Evolutionary conservation across 805 yeast genomes (phyloP), one percentile per base, ranked within the genome.

Genomic region (Wickerhamiella qilinensis): DNA sequence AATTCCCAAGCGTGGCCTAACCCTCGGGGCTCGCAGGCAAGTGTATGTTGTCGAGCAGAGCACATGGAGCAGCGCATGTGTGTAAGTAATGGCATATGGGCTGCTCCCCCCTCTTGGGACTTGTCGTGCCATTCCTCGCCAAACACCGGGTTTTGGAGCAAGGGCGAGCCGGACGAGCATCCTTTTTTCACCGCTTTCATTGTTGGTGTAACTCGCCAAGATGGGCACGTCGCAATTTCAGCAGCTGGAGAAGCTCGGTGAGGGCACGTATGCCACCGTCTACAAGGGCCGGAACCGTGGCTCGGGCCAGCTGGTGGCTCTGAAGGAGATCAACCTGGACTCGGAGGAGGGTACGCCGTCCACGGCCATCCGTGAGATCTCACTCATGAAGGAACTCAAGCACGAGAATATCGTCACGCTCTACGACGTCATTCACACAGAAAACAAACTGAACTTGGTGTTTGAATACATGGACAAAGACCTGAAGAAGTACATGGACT

Each of bases 261-360:
- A 83, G 61, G 94, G 94, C 36, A 83, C 98, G 1, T 91, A 91
- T 61, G 98, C 98, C 51, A 93, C 95, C n/a, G 98, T 91, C 25
- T 91, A 88, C 64, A 91, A 88, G 53, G 98, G 81, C 30, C 73
- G 84, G 54, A 91, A 82, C 57, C 73, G 82, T 45, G 73, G 77
- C 51, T 78, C 86, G 21, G 95, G 85, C 37, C 85, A 82, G 39
- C 67, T 86, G 16, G 98, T 91, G 16, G 98, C 98, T 0, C 65
- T 91, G 51, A 91, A 91, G 57, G 97, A 91, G 57, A 91, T 91
- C 61, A 81, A 80, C 51, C 67, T 88, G 44, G 98, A 91, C 55
- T 78, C 93, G 37, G 98, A 91, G 54, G 96, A 91, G 62, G 98
- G 98, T 29, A 93, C 97, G 1, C 98, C 98, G 6, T 84, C 95